phyloP scores from a whole-genome alignment of 192 early-diverging fungal species.

The Umbelopsis vinacea region DNA sequence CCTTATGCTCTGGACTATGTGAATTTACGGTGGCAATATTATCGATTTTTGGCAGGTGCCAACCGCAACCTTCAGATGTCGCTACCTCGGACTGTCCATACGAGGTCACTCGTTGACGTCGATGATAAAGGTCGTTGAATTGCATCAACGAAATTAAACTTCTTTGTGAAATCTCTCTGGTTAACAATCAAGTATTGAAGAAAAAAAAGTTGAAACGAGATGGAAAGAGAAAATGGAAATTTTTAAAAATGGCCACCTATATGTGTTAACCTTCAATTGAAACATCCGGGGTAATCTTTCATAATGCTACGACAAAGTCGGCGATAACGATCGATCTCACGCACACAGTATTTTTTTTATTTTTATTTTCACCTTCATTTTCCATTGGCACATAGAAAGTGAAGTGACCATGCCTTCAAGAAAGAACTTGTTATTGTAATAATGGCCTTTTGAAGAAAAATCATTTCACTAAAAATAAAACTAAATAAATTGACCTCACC shows the following conservation, averaged over 20 bases:
- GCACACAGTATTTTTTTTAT: too few species aligned
- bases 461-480: too few species aligned
- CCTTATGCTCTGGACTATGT: background rate
- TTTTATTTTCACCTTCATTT: too few species aligned
- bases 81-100: background rate
- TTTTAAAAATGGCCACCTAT: background rate
- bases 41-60: background rate
- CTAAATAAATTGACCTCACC: too few species aligned
- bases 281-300: slow-evolving; percentile 11
- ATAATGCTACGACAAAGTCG: slow-evolving; percentile 5
- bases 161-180: background rate
- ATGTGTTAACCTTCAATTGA: background rate
- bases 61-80: background rate
- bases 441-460: too few species aligned
- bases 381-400: too few species aligned
- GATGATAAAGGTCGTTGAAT: slow-evolving; percentile 19
- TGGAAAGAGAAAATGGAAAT: slow-evolving; percentile 1
- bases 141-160: slow-evolving; percentile 3
- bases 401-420: too few species aligned
- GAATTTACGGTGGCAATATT: background rate
- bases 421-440: too few species aligned
- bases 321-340: background rate
- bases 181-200: background rate
- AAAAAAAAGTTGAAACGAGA: background rate
- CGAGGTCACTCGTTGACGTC: background rate